phyloP scores from a whole-genome alignment of 2,329 filamentous ascomycete species.

The Colletotrichum sp. region DNA sequence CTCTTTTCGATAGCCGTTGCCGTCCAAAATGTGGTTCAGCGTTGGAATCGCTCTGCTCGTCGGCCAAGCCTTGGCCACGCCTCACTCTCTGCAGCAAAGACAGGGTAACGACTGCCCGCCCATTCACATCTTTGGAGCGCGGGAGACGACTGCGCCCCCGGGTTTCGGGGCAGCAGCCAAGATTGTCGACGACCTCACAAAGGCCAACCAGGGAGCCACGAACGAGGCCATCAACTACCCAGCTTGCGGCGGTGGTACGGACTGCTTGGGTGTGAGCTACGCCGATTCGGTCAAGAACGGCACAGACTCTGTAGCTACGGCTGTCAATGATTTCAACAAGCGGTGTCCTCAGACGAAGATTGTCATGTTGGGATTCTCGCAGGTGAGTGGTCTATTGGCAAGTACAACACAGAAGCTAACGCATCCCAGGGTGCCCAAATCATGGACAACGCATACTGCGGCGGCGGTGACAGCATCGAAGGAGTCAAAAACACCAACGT shows the following conservation, averaged over 20 bases:
- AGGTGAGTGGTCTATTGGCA: constrained; percentile 41
- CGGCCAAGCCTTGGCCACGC: constrained; percentile 7
- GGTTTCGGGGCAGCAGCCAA: constrained; percentile 57
- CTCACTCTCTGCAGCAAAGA: neutral
- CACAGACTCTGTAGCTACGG: constrained; percentile 61
- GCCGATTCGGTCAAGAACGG: constrained; percentile 63
- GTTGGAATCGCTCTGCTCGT: neutral
- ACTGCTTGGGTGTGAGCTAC: constrained; percentile 65
- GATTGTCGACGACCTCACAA: constrained; percentile 55
- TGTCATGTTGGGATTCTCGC: constrained; percentile 67
- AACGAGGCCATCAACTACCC: constrained; percentile 63
- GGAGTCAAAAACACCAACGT: constrained; percentile 48
- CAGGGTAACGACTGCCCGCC: constrained; percentile 34
- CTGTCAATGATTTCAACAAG: constrained; percentile 63
- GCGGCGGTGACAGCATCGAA: constrained; percentile 56
- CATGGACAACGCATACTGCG: constrained; percentile 67
- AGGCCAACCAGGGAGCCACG: constrained; percentile 54
- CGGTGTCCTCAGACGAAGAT: constrained; percentile 62
- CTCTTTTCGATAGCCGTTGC: neutral
- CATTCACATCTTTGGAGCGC: constrained; percentile 51
- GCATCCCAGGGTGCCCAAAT: constrained; percentile 61
- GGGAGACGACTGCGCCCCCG: constrained; percentile 52
- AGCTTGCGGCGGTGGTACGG: constrained; percentile 65
- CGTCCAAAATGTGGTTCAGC: constrained; percentile 6
- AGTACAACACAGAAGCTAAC: neutral